phyloP scores from a whole-genome alignment of 345 rosid species.

The Crucihimalaya himalaica region DNA sequence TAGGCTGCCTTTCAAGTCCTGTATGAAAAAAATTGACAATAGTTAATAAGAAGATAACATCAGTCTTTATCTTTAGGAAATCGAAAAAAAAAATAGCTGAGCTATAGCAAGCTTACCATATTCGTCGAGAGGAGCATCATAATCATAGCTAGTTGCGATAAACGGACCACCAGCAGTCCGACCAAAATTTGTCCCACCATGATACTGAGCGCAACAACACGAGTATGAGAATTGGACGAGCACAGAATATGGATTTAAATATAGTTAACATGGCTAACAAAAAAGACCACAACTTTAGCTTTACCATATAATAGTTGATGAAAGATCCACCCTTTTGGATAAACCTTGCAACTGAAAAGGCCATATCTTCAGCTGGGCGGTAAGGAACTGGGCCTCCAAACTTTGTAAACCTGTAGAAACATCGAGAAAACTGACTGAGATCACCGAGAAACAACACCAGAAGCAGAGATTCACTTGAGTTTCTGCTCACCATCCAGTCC shows the following conservation, averaged over 20 bases:
- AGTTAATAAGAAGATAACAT: slow-evolving; percentile 5
- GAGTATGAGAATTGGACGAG: slow-evolving; percentile 17
- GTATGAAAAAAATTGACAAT: slow-evolving; percentile 22
- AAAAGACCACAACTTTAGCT: slow-evolving; percentile 3
- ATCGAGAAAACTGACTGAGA: slow-evolving; percentile 10
- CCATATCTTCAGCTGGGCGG: slow-evolving; percentile 95
- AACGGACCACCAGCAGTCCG: slow-evolving; percentile 99
- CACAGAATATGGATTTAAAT: slow-evolving; percentile 13
- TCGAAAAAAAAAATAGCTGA: background rate
- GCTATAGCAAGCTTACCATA: slow-evolving; percentile 59
- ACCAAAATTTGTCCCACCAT: slow-evolving; percentile 99
- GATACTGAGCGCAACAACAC: slow-evolving; percentile 55
- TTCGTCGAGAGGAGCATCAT: slow-evolving; percentile 97
- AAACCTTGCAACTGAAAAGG: slow-evolving; percentile 92
- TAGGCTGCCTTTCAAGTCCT: slow-evolving; percentile 93
- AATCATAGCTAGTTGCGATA: slow-evolving; percentile 96
- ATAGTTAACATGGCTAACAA: slow-evolving; percentile 4
- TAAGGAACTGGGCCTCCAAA: slow-evolving; percentile 95
- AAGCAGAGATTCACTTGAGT: background rate
- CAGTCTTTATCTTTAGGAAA: background rate
- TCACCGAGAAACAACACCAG: background rate
- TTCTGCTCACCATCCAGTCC: slow-evolving; percentile 90
- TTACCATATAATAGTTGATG: slow-evolving; percentile 95
- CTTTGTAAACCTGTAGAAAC: slow-evolving; percentile 73
- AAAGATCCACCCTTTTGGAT: slow-evolving; percentile 97